Conservation (phyloP, 768 basidiomycete genomes). For the Artomyces pyxidatus region DNA sequence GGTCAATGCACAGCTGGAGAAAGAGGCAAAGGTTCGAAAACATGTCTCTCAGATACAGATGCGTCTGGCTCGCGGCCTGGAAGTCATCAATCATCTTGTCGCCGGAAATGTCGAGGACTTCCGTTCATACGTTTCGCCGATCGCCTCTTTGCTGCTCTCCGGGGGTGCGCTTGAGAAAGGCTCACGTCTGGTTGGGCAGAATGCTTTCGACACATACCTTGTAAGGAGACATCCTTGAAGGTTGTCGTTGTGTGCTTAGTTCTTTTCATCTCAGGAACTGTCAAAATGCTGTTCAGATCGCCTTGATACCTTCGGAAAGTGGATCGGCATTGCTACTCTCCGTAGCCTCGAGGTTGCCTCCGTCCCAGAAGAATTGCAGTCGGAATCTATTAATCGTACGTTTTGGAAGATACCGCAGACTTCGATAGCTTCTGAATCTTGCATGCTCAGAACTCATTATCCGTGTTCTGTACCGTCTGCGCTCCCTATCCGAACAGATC, state of each 20-base stretch:
- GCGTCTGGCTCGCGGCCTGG: conserved; percentile 56
- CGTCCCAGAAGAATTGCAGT: conserved; percentile 64
- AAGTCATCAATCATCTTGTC: conserved; percentile 60
- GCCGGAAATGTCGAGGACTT: conserved; percentile 42
- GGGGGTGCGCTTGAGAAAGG: conserved; percentile 57
- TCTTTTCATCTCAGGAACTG: conserved; percentile 40
- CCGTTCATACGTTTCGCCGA: conserved; percentile 42
- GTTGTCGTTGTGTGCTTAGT: background rate
- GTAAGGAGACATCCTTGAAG: conserved; percentile 34
- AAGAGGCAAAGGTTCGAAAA: conserved; percentile 63
- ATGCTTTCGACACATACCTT: conserved; percentile 71
- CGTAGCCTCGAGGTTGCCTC: conserved; percentile 57
- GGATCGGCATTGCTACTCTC: conserved; percentile 80
- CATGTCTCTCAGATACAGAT: conserved; percentile 48
- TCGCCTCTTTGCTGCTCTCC: conserved; percentile 51
- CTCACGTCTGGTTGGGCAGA: conserved; percentile 48
- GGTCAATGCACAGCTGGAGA: conserved; percentile 76
- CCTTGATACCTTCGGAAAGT: conserved; percentile 55
- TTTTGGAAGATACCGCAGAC: background rate
- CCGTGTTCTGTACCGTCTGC: conserved; percentile 79
- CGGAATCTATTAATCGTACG: conserved; percentile 60
- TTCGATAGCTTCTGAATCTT: background rate
- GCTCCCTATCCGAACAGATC: conserved; percentile 70
- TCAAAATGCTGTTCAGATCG: conserved; percentile 68
- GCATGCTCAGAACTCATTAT: conserved; percentile 56